Base-by-base conservation (phyloP, 2,329 filamentous ascomycete genomes). In the Fulvia fulva region DNA sequence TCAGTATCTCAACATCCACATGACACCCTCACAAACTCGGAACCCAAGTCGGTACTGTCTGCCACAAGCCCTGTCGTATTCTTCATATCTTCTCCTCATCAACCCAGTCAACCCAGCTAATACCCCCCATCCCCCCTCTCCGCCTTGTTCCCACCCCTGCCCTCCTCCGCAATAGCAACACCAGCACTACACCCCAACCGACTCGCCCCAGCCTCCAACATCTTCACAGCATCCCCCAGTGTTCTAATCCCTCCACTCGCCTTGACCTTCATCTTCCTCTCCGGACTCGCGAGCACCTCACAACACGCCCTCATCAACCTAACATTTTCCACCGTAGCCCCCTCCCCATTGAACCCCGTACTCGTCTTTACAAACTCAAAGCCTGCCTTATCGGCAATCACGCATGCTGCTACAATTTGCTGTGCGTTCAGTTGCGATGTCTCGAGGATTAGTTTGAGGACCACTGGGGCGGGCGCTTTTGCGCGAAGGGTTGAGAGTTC, bases 331-430 rank as follows among this genome's bases (percentile, higher is more conserved):
- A 78, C 72, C 34, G 68, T 79, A 0, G 83, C 83, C 8, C 83
- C 82, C 0, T 75, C 73, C 0, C 83, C 83, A 51, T 79, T 77
- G 69, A 84, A 85, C 1, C 83, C 83, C 1, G 83, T 86, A 28
- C 78, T 80, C 0, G 83, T 86, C 73, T 86, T 86, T 60, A 86
- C 79, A 61, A 78, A 86, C 63, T 85, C 81, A 50, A 81, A 80
- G 4, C 77, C 77, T 1, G 83, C 82, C 32, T 78, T 74, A 16
- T 77, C 78, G 1, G 80, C 78, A 43, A 86, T 73, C 22, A 80
- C 75, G 19, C 77, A 78, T 0, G 77, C 83, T 1, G 81, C 81
- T 32, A 85, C 75, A 55, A 85, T 79, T 61, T 85, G 76, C 5
- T 74, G 65, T 5, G 68, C 61, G 2, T 67, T 69, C 19, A 86